Conservation (phyloP, 495 filamentous ascomycete genomes). For the Delitschia confertaspora region DNA sequence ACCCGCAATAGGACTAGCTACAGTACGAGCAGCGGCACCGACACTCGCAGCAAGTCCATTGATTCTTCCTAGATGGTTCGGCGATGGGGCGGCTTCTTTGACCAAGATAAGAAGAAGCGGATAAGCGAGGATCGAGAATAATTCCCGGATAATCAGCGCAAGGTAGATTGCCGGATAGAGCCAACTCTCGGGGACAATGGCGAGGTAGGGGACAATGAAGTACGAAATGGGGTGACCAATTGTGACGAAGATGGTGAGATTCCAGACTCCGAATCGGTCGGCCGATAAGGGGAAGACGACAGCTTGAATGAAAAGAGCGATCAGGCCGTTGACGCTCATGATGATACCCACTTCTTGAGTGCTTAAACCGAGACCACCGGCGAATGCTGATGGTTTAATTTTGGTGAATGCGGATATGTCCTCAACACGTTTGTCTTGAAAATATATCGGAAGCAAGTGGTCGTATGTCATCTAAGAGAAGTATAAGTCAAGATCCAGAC, state of each 20-base stretch:
- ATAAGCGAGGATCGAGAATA: constrained; percentile 67
- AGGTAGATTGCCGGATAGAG: constrained; percentile 63
- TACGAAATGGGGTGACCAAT: constrained; percentile 68
- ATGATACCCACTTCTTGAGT: constrained; percentile 67
- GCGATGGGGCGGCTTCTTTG: constrained; percentile 69
- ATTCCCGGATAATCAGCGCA: constrained; percentile 62
- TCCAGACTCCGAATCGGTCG: constrained; percentile 63
- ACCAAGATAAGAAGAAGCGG: constrained; percentile 73
- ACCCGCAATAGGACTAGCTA: constrained; percentile 68
- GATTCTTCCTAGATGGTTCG: constrained; percentile 60
- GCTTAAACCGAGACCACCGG: constrained; percentile 66
- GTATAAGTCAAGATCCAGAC: background rate
- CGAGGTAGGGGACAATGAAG: constrained; percentile 62
- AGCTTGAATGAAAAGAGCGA: constrained; percentile 71
- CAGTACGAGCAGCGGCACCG: constrained; percentile 65
- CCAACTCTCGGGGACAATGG: constrained; percentile 48
- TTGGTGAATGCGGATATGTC: constrained; percentile 24
- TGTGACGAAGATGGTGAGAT: constrained; percentile 62
- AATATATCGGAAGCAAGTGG: constrained; percentile 73
- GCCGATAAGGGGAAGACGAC: constrained; percentile 65
- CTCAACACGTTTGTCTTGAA: constrained; percentile 54
- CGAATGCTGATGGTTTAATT: constrained; percentile 38
- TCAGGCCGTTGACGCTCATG: constrained; percentile 69
- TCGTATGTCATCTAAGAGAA: constrained; percentile 62
- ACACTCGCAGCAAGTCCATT: constrained; percentile 76